phyloP scores from a whole-genome alignment of 352 stramenopile genomes.

The Globisporangium carolinianum region DNA sequence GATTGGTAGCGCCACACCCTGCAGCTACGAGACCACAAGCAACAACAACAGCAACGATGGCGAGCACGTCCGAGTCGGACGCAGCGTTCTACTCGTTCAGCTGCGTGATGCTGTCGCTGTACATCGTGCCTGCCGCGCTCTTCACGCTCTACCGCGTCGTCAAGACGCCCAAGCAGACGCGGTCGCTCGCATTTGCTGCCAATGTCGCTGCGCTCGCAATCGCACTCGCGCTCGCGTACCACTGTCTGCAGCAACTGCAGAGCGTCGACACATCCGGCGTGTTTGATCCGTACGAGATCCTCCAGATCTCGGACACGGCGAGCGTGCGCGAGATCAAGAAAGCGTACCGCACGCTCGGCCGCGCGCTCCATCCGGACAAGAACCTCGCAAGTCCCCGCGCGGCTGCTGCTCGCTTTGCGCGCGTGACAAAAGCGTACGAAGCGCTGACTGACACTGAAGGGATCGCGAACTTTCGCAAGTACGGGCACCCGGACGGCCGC shows the following conservation, averaged over 20 bases:
- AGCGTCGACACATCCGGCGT: slow-evolving; percentile 67
- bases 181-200: slow-evolving; percentile 37
- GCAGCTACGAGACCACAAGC: too few relatives aligned
- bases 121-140: slow-evolving; percentile 52
- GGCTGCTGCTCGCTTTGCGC: slow-evolving; percentile 39
- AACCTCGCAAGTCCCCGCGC: slow-evolving; percentile 47
- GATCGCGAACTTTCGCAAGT: slow-evolving; percentile 78
- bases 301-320: slow-evolving; percentile 51
- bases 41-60: slow-evolving; percentile 1
- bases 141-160: slow-evolving; percentile 48
- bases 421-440: slow-evolving; percentile 83
- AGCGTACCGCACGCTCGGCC: slow-evolving; percentile 58
- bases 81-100: slow-evolving; percentile 78
- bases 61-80: slow-evolving; percentile 56
- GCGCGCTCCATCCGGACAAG: slow-evolving; percentile 78
- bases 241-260: slow-evolving; percentile 53
- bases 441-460: slow-evolving; percentile 62
- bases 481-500: slow-evolving; percentile 70
- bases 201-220: slow-evolving; percentile 47
- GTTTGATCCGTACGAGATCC: slow-evolving; percentile 85
- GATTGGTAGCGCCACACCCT: slow-evolving; percentile 2
- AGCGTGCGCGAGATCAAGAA: slow-evolving; percentile 64
- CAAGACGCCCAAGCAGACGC: slow-evolving; percentile 35
- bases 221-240: slow-evolving; percentile 32
- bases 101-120: slow-evolving; percentile 76